Conservation (phyloP, 805 yeast species). For the Lachancea nothofagi region DNA sequence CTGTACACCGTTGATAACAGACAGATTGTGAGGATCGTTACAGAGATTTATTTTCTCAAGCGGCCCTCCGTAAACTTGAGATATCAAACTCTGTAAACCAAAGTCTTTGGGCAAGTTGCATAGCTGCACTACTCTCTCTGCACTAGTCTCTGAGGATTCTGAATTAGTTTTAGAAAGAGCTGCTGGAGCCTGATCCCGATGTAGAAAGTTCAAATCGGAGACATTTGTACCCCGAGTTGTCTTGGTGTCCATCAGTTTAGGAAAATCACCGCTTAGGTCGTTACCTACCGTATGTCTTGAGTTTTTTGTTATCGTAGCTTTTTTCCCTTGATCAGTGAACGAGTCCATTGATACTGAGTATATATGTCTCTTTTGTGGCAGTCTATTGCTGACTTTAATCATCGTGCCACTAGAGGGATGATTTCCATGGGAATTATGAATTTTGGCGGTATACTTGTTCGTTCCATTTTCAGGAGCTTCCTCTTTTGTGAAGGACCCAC, state of each 20-base stretch:
- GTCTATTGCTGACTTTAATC: constrained; percentile 2
- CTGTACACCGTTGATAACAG: constrained; percentile 35
- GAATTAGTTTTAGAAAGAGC: neutral
- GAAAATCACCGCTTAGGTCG: neutral
- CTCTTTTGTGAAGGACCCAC: constrained; percentile 1
- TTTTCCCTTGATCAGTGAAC: constrained; percentile 1
- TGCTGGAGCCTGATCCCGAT: neutral
- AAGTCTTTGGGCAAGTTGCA: constrained; percentile 38
- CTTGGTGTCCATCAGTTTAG: neutral
- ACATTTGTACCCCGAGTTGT: neutral
- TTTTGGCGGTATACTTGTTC: neutral
- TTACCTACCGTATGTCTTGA: neutral
- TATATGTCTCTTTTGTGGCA: constrained; percentile 7
- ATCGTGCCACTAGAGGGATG: constrained; percentile 6
- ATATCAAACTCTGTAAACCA: constrained; percentile 45
- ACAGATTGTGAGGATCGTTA: constrained; percentile 8
- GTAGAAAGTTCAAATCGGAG: neutral
- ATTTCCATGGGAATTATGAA: neutral
- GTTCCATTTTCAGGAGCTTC: neutral
- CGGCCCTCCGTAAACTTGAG: constrained; percentile 66
- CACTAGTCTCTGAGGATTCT: neutral
- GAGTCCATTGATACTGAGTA: constrained; percentile 1
- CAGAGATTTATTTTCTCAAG: constrained; percentile 44
- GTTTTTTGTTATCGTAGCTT: neutral
- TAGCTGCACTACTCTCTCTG: constrained; percentile 1